Percentiles rank a stretch among this genome's conserved stretches.
Conservation (phyloP, 2,329 filamentous ascomycete species). For the Leptosphaerulina australis region DNA sequence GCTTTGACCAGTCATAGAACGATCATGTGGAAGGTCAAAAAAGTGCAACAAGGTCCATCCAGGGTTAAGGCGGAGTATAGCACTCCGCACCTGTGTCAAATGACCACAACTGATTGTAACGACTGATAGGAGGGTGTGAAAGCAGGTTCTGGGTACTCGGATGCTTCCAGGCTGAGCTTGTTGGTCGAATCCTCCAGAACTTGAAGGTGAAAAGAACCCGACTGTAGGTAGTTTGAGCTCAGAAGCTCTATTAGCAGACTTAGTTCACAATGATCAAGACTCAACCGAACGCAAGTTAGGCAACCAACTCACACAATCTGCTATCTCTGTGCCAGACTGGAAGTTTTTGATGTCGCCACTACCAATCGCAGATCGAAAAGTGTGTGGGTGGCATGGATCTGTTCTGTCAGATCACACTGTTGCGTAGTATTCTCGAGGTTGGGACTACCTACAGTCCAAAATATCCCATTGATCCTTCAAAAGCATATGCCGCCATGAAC, state of each 20-base stretch:
- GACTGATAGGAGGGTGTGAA: background rate
- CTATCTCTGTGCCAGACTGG: background rate
- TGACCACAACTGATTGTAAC: slow-evolving; percentile 27
- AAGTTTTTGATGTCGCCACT: background rate
- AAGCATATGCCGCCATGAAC: slow-evolving; percentile 2
- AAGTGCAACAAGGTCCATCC: slow-evolving; percentile 23
- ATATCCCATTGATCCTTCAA: background rate
- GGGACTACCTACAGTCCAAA: slow-evolving; percentile 34
- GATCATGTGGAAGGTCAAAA: slow-evolving; percentile 35
- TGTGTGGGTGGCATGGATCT: slow-evolving; percentile 2
- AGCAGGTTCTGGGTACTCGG: background rate
- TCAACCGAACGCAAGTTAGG: background rate
- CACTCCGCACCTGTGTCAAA: slow-evolving; percentile 37
- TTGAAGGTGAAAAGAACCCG: background rate
- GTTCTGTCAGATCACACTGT: slow-evolving; percentile 24
- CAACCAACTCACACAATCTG: background rate
- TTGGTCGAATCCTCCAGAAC: background rate
- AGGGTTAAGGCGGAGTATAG: slow-evolving; percentile 28
- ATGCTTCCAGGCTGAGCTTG: background rate
- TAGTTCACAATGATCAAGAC: background rate
- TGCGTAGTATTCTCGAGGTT: slow-evolving; percentile 7
- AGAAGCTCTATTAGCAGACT: slow-evolving; percentile 1
- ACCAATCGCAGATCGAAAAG: background rate
- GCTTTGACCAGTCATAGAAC: slow-evolving; percentile 16
- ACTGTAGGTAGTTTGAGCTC: slow-evolving; percentile 1